Evolutionary conservation across 2,329 filamentous ascomycete genomes (phyloP).

Genomic region (Sporothrix schenckii): DNA sequence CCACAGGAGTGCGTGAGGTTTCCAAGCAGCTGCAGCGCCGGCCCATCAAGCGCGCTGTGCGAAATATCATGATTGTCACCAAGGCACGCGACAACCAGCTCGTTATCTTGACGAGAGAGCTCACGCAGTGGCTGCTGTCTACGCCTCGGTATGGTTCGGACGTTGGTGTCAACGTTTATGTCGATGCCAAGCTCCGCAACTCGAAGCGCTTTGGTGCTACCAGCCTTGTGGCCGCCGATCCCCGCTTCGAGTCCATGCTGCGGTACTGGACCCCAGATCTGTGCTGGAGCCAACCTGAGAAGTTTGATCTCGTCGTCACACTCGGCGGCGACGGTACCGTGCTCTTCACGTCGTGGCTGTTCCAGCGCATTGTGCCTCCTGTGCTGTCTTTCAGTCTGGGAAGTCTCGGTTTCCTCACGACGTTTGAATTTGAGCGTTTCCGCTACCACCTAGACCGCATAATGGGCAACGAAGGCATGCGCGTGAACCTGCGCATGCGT

Average conservation of each 20-base stretch:
- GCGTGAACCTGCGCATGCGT: constrained; percentile 95
- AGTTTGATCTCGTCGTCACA: constrained; percentile 90
- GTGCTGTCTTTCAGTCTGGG: constrained; percentile 83
- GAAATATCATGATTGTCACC: constrained; percentile 97
- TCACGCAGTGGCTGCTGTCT: constrained; percentile 82
- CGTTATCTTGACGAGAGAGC: constrained; percentile 83
- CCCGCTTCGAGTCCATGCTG: constrained; percentile 79
- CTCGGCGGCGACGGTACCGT: constrained; percentile 87
- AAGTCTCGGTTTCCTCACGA: constrained; percentile 85
- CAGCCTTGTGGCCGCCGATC: constrained; percentile 71
- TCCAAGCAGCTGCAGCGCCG: constrained; percentile 91
- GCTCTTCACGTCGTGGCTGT: constrained; percentile 88
- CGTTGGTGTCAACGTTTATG: constrained; percentile 93
- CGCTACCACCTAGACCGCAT: constrained; percentile 82
- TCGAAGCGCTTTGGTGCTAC: constrained; percentile 85
- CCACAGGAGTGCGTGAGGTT: constrained; percentile 91
- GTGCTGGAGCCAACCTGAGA: constrained; percentile 90
- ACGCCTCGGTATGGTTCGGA: constrained; percentile 89
- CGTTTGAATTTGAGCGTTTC: constrained; percentile 85
- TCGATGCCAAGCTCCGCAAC: constrained; percentile 89
- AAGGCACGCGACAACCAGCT: constrained; percentile 95
- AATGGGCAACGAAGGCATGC: constrained; percentile 95
- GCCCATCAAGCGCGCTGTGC: constrained; percentile 87
- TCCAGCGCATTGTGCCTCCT: constrained; percentile 83
- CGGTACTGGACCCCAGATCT: constrained; percentile 96